Base-by-base conservation (phyloP, 768 basidiomycete species). In the Auricularia cornea region DNA sequence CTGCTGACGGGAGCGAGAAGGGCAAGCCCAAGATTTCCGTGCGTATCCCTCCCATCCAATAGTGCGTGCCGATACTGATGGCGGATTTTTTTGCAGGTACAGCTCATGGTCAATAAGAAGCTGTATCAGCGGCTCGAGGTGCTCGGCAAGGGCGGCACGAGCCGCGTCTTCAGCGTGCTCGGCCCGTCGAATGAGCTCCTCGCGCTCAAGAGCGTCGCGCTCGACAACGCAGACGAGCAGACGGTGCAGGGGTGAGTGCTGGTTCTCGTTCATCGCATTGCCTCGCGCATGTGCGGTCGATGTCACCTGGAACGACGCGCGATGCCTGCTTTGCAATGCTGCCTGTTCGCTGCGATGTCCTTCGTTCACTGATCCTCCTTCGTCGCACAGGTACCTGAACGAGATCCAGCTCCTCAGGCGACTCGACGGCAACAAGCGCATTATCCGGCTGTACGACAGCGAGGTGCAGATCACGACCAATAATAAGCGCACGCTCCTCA, bases 141-240 rank as follows among this genome's bases (percentile, higher is more conserved):
- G 76, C 87, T 98, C 62, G 96, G 96, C 41, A 92, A 88, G 70
- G 97, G 96, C 52, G 96, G 96, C 0, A 90, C 94, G 8, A 97
- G 94, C n/a, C 89, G 91, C 59, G 96, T 99, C 40, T 99, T 88
- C 73, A 89, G 93, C 28, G 94, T 97, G 10, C 80, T 98, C 71
- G 90, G 84, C 71, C 77, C 82, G 41, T 78, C 82, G 59, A 90
- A 83, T 68, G 87, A 90, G 70, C 80, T 98, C 38, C 93, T 84
- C 69, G 96, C 96, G 10, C 83, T 99, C 72, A 99, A 99, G 73
- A 87, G 90, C 61, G 94, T 98, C 41, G 84, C 90, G 18, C 79
- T 98, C 26, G 93, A 96, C 72, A 88, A 88, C 71, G 89, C 89
- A 4, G 96, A 98, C 68, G 73, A 84, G 3, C 94, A 97, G 66